Evolutionary conservation across 164 flowering plant species (phyloP).

Genomic region (Magnolia sinica): DNA sequence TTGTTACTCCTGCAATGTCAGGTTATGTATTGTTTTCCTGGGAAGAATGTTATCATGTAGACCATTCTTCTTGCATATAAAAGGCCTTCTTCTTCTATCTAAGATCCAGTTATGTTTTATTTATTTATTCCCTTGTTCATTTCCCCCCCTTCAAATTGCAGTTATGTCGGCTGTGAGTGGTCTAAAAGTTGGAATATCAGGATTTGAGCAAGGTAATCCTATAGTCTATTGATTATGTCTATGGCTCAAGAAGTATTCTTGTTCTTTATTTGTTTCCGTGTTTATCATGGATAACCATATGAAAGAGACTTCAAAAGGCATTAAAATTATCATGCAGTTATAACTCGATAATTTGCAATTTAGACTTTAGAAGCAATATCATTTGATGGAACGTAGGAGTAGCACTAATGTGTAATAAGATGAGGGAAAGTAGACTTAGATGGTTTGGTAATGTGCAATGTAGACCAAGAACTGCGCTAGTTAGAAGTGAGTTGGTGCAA

Average conservation of each 20-base stretch:
- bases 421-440: no score
- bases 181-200: slow-evolving; percentile 72
- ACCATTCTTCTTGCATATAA: background rate
- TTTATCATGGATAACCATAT: background rate
- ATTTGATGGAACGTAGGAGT: no score
- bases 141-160: slow-evolving; percentile 32
- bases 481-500: no score
- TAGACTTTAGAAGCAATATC: background rate
- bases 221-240: background rate
- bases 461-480: no score
- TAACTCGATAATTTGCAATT: background rate
- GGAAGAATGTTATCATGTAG: background rate
- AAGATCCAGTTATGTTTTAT: background rate
- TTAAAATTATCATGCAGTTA: background rate
- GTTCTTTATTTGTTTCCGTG: background rate
- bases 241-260: background rate
- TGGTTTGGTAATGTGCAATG: no score
- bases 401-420: no score
- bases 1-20: slow-evolving; percentile 99
- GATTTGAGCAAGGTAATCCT: slow-evolving; percentile 62
- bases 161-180: slow-evolving; percentile 96
- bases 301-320: background rate
- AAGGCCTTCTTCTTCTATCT: background rate
- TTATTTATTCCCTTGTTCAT: background rate
- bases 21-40: slow-evolving; percentile 38